Percentiles rank a stretch among this genome's conserved stretches.
Conservation (phyloP, 2,329 filamentous ascomycete genomes). For the Dactylella cylindrospora region DNA sequence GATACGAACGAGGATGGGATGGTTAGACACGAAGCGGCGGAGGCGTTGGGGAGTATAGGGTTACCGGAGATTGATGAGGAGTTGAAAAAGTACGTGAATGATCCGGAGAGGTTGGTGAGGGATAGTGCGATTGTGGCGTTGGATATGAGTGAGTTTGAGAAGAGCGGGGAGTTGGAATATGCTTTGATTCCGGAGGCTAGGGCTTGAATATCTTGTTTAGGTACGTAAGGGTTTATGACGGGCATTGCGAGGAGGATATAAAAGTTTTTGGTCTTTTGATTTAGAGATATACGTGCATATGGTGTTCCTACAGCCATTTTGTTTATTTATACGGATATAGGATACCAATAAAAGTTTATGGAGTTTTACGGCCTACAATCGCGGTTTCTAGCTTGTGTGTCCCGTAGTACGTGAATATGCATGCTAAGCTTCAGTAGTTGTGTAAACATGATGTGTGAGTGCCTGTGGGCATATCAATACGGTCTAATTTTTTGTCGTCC, state of each 20-base stretch:
- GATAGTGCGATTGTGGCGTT: conserved; percentile 94
- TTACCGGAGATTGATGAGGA: conserved; percentile 89
- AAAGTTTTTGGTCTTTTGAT: not conserved
- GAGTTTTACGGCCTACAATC: not conserved
- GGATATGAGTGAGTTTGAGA: conserved; percentile 98
- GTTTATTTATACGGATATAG: not conserved
- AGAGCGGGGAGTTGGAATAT: conserved; percentile 84
- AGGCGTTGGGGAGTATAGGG: conserved; percentile 89
- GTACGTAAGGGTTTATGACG: conserved; percentile 38
- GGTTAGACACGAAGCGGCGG: conserved; percentile 96
- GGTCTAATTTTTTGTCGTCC: too few species aligned
- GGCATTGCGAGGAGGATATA: not conserved
- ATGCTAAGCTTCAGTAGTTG: too few species aligned
- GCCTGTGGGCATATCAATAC: too few species aligned
- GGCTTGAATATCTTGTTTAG: conserved; percentile 48
- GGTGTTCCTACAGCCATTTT: not conserved
- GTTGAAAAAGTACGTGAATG: conserved; percentile 78
- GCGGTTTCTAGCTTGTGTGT: too few species aligned
- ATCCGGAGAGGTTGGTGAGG: conserved; percentile 87
- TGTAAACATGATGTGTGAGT: too few species aligned
- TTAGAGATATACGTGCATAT: not conserved
- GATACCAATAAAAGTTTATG: not conserved
- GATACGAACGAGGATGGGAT: conserved; percentile 84
- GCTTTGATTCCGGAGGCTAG: conserved; percentile 72
- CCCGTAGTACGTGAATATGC: too few species aligned